Percentiles rank a stretch among this genome's conserved stretches.
These are phyloP conservation scores for Cudoniella acicularis DNA, from an alignment of 495 filamentous ascomycete species.

Conservation along the genomic window DNA sequence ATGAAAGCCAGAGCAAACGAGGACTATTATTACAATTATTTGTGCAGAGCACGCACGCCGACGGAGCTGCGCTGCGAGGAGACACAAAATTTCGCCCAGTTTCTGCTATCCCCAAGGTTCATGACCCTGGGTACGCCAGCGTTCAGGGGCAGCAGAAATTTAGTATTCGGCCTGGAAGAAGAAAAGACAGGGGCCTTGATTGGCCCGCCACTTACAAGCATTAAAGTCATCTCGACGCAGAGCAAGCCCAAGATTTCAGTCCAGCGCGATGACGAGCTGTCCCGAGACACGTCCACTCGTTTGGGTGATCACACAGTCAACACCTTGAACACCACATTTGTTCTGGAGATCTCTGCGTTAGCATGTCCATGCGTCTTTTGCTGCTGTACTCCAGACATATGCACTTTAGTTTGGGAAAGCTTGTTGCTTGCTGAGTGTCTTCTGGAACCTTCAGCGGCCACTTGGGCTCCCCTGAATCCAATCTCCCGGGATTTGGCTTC, in stretches of 20 bases:
- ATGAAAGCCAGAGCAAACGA: too few relatives aligned
- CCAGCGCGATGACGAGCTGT: background rate
- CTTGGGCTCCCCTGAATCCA: background rate
- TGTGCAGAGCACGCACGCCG: too few relatives aligned
- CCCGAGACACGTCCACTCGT: background rate
- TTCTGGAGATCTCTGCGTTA: background rate
- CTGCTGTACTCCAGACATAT: too few relatives aligned
- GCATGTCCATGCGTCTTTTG: background rate
- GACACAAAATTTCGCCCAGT: background rate
- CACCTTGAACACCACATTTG: background rate
- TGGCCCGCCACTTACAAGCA: background rate
- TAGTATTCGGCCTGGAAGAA: background rate
- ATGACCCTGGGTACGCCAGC: background rate
- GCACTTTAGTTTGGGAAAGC: background rate
- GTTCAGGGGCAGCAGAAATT: background rate
- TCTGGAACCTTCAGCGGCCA: background rate
- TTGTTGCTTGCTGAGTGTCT: background rate
- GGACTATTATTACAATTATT: background rate
- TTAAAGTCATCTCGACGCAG: background rate
- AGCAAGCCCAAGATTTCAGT: background rate
- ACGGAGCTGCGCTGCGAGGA: background rate
- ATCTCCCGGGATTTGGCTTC: background rate
- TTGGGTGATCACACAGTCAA: background rate
- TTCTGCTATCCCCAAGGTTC: background rate
- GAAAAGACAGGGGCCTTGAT: background rate